A percentile compares a stretch with the other conserved stretches of the same genome.
phyloP scores from a whole-genome alignment of 2,329 filamentous ascomycete genomes.

The Acephala macrosclerotiorum region DNA sequence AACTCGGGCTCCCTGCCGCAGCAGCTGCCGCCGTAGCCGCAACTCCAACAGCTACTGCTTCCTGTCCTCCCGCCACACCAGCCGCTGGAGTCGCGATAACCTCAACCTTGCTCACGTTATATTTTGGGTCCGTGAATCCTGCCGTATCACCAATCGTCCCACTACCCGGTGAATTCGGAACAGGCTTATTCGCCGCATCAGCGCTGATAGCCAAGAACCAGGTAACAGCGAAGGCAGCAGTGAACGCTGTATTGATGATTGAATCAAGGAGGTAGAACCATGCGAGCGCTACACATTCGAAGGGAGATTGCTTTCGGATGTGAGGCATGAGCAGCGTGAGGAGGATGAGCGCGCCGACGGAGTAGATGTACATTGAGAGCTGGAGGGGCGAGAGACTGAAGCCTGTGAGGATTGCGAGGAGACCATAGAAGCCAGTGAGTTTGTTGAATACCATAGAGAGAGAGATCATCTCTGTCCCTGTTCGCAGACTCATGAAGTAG shows the following conservation, averaged over 20 bases:
- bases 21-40: conserved; percentile 45
- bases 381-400: conserved; percentile 84
- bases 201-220: conserved; percentile 80
- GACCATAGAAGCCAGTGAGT: conserved; percentile 86
- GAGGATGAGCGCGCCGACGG: conserved; percentile 72
- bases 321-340: conserved; percentile 78
- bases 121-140: conserved; percentile 69
- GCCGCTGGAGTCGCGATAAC: conserved; percentile 56
- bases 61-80: conserved; percentile 56
- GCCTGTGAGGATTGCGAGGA: conserved; percentile 88
- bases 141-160: conserved; percentile 63
- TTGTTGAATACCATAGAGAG: conserved; percentile 90
- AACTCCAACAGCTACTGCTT: conserved; percentile 56
- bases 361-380: conserved; percentile 92
- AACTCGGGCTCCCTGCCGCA: conserved; percentile 50
- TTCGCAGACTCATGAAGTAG: conserved; percentile 84
- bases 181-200: conserved; percentile 49
- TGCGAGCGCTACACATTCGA: conserved; percentile 81
- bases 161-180: conserved; percentile 45
- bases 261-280: conserved; percentile 89
- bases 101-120: conserved; percentile 65
- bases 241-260: conserved; percentile 82
- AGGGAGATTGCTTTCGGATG: conserved; percentile 78
- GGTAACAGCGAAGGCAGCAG: conserved; percentile 78
- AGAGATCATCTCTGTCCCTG: conserved; percentile 84